Evolutionary conservation across 169 alveolate genomes (phyloP), one percentile per base, ranked within the genome.

Genomic region (Cryptosporidium sp.): DNA sequence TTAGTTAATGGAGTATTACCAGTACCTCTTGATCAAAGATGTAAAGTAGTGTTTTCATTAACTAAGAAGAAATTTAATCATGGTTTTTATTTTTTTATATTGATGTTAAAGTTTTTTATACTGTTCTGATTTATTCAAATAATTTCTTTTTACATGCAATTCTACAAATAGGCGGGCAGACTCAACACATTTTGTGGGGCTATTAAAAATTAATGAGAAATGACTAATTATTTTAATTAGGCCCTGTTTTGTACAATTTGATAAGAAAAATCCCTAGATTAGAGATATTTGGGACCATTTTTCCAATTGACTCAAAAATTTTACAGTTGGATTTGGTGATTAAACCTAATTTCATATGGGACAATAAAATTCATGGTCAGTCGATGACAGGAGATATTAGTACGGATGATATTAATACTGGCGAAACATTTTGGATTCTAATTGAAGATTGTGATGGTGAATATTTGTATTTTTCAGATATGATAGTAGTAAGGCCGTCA

Each of bases 381-480:
- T 65, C 89, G 0, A 48, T 65, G 55, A 37, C 73, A 6, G 89
- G 89, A 18, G 75, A 65, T 48, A 62, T 65, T 16, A 62, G 21
- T 39, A 80, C 75, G 0, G 89, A 80, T 16, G 62, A 39, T 1
- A 80, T 98, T 91, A 99, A 99, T 29, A 91, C 92, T 80, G 96
- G 97, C 26, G 99, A 98, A 86, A 93, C 97, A 43, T 98, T 98
- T 85, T 97, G 99, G 99, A 93, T 98, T 3, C 89, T 98, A 21
- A 99, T 99, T 1, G 98, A 97, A 93, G 99, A 99, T 89, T 97
- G 96, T 26, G 98, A 98, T 84, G 97, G 98, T 61, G 99, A 98
- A 85, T 96, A 94, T 50, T 96, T 99, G 61, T 80, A 80, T 41
- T 97, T 91, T 91, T 94, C 14, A 55, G 96, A 84, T 93, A 92